Base-by-base conservation (phyloP, 345 rosid species). In the Eucalyptus cladocalyx region DNA sequence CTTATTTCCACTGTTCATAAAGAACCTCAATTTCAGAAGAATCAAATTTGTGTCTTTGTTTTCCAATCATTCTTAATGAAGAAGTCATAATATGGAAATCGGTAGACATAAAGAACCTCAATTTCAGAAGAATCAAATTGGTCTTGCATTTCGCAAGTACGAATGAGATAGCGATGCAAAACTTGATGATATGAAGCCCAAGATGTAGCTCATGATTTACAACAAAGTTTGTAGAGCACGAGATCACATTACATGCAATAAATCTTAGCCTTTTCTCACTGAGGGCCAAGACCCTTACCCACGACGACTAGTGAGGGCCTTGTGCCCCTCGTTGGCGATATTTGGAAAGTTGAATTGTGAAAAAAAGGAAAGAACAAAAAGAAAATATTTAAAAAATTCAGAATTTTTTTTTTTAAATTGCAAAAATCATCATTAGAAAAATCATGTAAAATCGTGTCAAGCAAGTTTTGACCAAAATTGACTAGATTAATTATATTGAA, bases 251-350 rank as follows among this genome's bases (percentile, higher is more conserved):
- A 0, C 83, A 37, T 76, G 83, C 8, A 37, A 11, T 76, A 37
- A 2, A 76, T 26, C 45, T 28, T 76, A 21, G 28, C 47, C 47
- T 11, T 13, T 4, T 76, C 2, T 37, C 28, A 11, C 16, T 2
- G 14, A 76, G 45, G 47, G 28, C 45, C 83, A 37, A 5, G 45
- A 21, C 28, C 28, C 21, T 37, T 6, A 6, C 47, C 28, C 8
- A 3, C 1, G 26, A 3, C 1, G 26, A 43, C 45, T 5, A 72
- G 45, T 6, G 15, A 10, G 28, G 81, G 81, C 81, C 43, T 0
- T 9, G 23, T 0, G 3, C 3, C 80, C 12, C 2, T 3, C 0
- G 26, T 14, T 3, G 7, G 45, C 16, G 1, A 37, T 76, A 26
- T 11, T 76, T 2, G 5, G 8, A 37, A 19, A 37, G 28, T 37